Evolutionary conservation across 1,284 basidiomycete genomes (phyloP), one percentile per base, ranked within the genome.

Genomic region (Austropuccinia psidii): DNA sequence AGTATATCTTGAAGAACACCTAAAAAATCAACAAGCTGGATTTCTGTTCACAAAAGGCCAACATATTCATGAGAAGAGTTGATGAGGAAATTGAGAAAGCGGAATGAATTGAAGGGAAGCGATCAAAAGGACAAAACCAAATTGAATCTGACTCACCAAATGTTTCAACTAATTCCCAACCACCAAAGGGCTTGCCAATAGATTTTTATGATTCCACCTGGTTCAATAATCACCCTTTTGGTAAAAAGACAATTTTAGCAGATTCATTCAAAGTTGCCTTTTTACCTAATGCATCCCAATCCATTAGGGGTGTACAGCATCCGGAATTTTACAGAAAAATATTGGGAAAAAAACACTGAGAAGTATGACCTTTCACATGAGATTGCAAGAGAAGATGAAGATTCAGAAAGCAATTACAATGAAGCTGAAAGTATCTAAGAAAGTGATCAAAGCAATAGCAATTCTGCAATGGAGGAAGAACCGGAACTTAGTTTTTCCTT

Each of bases 61-160:
- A 49, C 7, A 64, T 64, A 15, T 64, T 64, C 24, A 27, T 64
- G 11, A 5, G 61, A 13, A 19, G 41, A 6, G 27, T 64, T n/a
- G 62, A 49, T 65, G 62, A 9, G 47, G 45, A 64, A 17, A 64
- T 64, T 37, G n/a, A 45, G 21, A 64, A 41, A 37, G 17, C 45
- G 4, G 31, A 52, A 17, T 24, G 24, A 4, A 6, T 54, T 52
- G 24, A 50, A 29, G 65, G 47, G 15, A 54, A 54, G 11, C 35
- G 33, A 8, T 7, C n/a, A 8, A 47, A 54, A 41, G 13, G 37
- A 21, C 27, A 50, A 5, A 33, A 37, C n/a, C 24, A 50, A 7
- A 21, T 29, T 31, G 11, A 24, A 19, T 27, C 62, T 1, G 35
- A 47, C 8, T 31, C 1, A 13, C 43, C 62, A 17, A 9, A 21